These are phyloP conservation scores for Candida sojae DNA, from an alignment of 1,139 yeast species.

Conservation along the genomic window DNA sequence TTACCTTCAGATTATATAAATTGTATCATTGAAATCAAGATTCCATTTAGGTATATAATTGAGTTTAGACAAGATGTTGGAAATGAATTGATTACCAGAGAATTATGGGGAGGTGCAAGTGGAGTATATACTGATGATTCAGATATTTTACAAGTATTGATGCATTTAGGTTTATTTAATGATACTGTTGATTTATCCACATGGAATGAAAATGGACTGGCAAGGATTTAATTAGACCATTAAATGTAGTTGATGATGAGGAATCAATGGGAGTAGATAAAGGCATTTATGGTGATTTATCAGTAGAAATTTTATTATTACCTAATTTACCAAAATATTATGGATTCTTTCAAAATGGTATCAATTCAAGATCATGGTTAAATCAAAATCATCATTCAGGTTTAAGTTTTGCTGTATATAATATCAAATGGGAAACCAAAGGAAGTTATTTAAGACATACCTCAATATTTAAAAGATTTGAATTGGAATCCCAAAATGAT, in stretches of 20 bases:
- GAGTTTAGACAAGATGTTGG: constrained; percentile 26
- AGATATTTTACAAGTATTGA: constrained; percentile 71
- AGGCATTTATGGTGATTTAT: constrained; percentile 51
- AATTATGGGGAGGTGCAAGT: constrained; percentile 85
- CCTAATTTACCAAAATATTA: constrained; percentile 65
- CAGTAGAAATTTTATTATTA: constrained; percentile 68
- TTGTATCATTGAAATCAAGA: constrained; percentile 59
- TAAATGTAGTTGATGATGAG: constrained; percentile 13
- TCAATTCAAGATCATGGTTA: constrained; percentile 74
- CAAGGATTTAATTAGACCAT: constrained; percentile 29
- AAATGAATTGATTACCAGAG: constrained; percentile 59
- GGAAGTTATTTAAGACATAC: constrained; percentile 34
- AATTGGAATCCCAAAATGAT: constrained; percentile 24
- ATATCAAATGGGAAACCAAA: constrained; percentile 51
- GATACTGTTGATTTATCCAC: constrained; percentile 30
- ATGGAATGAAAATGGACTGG: constrained; percentile 35
- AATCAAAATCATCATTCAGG: constrained; percentile 60
- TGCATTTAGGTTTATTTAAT: constrained; percentile 69
- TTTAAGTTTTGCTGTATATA: constrained; percentile 58
- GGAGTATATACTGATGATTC: constrained; percentile 89
- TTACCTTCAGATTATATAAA: constrained; percentile 58
- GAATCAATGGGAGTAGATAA: constrained; percentile 19
- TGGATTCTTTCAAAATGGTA: constrained; percentile 66
- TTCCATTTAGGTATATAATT: constrained; percentile 50
- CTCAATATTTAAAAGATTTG: constrained; percentile 29